Evolutionary conservation across 768 basidiomycete genomes (phyloP), one percentile per base, ranked within the genome.

Genomic region (Favolaschia claudopus): DNA sequence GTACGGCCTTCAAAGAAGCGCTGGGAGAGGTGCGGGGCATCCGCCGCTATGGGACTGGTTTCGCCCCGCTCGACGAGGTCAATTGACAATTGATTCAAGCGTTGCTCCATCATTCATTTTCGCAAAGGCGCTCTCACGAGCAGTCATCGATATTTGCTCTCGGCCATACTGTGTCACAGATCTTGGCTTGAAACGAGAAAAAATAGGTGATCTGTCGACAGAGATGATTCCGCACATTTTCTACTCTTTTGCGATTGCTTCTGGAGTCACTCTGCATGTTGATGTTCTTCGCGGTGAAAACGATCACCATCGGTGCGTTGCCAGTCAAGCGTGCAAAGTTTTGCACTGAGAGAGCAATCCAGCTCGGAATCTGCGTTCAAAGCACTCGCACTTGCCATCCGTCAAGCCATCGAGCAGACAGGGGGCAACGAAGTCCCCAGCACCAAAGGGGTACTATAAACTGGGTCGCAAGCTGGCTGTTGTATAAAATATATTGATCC

Each of bases 221-320:
- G 97, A 99, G 79, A 98, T 99, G 96, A 89, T 99, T 52, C 93
- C 96, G 29, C 97, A 99, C 72, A 84, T 99, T 51, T 93, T 99
- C 74, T 91, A 97, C 78, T 97, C 95, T 5, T 99, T 99, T 70
- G 93, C 96, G n/a, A 95, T 95, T 62, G 93, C 94, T 0, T 92
- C 96, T 1, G 96, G 96, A 7, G 90, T 89, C 20, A 99, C 97
- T 3, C 80, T 99, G 43, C 96, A 99, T 69, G 84, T 99, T 47
- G 97, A 99, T 69, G 95, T 94, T 38, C 80, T 99, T 38, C 84
- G 95, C 31, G 97, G 97, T 37, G 90, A 94, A 67, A 99, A 99
- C 76, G 97, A 99, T 70, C 97, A 99, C 73, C 97, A 99, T 76
- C 88, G 92, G 96, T 95, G 69, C 58, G 87, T 70, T 29, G 31